Conservation (phyloP, 257 asterid species). For the Solanum appendiculatum region DNA sequence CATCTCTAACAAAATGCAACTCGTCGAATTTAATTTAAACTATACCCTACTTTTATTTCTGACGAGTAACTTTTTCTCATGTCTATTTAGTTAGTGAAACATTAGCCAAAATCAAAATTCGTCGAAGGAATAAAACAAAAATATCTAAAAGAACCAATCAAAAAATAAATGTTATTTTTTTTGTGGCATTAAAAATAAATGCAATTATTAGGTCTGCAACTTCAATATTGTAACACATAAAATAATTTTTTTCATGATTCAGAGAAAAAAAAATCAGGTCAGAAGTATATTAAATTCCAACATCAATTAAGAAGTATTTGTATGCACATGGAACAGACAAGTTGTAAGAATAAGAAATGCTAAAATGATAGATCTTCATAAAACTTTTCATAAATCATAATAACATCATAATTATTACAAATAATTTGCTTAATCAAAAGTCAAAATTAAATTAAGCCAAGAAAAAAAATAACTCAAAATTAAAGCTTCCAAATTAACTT, state of each 20-base stretch:
- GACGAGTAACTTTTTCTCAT: neutral
- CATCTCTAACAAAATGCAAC: neutral
- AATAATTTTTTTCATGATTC: neutral
- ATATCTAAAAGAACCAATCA: neutral
- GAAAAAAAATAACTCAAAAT: neutral
- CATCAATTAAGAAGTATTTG: neutral
- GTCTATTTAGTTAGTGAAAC: neutral
- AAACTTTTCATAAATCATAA: neutral
- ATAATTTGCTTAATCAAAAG: neutral
- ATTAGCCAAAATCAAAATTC: neutral
- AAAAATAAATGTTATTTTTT: neutral
- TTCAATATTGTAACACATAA: neutral
- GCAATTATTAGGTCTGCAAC: neutral
- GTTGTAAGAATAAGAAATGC: neutral
- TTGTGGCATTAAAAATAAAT: neutral
- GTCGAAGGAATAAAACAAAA: neutral
- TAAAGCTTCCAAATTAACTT: neutral
- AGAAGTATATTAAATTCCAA: neutral
- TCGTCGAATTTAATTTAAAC: neutral
- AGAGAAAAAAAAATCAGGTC: neutral
- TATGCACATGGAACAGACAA: neutral
- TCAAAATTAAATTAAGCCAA: neutral
- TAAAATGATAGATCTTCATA: neutral
- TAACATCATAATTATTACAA: neutral
- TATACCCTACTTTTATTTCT: neutral